Base-by-base conservation (phyloP, 2,329 filamentous ascomycete genomes). In the Hypoxylon sp. region DNA sequence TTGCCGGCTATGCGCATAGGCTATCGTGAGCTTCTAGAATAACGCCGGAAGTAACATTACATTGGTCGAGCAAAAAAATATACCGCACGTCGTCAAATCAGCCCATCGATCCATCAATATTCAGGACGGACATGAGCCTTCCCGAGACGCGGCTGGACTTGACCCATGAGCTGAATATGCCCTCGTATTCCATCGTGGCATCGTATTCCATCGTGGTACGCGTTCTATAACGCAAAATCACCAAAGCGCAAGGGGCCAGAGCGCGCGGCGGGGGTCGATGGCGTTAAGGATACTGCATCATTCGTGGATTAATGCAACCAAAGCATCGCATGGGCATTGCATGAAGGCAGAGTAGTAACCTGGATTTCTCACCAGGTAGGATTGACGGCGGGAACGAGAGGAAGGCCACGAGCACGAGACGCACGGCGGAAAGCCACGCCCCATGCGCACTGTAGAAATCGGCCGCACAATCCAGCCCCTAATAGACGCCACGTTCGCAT, bases 1-100 rank as follows among this genome's bases (percentile, higher is more conserved):
- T 50, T 66, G 56, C 59, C 62, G 62, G 52, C 54, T 55, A 62
- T 24, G 57, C 19, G 15, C n/a, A 59, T 54, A 47, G 37, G 41
- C 56, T 30, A 54, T 34, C 28, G 32, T 54, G 41, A 56, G 22
- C 39, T 50, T n/a, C 17, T 30, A 28, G n/a, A 58, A 65, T 56
- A 32, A 15, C 49, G 30, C 41, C 22, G 55, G 55, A 50, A 54
- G 65, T 68, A 55, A 59, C 39, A 62, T 55, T 58, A 44, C 52
- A 58, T 61, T 53, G 44, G 56, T 44, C 39, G 46, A 41, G 13
- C 19, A 6, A 48, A 24, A 2, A 30, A 5, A 54, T 34, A 55
- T 50, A 46, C 52, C 53, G 44, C 46, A 37, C 30, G 59, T 19
- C 56, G 41, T 30, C 30, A 11, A 44, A 60, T 65, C 56, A 61